A percentile compares a stretch with the other conserved stretches of the same genome.
These are phyloP conservation scores for Alternaria angustiovoidea DNA, from an alignment of 2,329 filamentous ascomycete genomes.

Conservation along the genomic window DNA sequence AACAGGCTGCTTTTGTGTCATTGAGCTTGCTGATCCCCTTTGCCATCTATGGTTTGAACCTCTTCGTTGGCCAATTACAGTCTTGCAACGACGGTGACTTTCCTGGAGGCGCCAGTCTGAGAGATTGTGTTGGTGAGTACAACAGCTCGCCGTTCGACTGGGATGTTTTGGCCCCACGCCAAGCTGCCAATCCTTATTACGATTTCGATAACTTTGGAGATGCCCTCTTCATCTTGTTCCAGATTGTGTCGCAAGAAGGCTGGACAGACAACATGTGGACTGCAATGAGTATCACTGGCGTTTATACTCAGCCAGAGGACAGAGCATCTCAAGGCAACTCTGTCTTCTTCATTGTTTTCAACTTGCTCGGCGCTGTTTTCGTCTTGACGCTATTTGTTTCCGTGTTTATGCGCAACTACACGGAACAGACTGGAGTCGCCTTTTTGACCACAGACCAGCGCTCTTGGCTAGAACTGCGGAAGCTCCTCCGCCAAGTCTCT, in stretches of 20 bases:
- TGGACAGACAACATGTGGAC: constrained; percentile 94
- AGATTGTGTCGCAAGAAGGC: constrained; percentile 98
- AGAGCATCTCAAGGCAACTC: constrained; percentile 82
- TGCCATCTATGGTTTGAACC: constrained; percentile 91
- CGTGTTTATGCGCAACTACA: constrained; percentile 99
- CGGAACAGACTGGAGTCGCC: constrained; percentile 95
- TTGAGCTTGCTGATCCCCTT: constrained; percentile 94
- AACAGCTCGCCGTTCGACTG: constrained; percentile 80
- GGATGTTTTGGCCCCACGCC: constrained; percentile 82
- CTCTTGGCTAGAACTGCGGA: constrained; percentile 94
- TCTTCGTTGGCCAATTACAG: constrained; percentile 85
- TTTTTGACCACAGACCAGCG: constrained; percentile 95
- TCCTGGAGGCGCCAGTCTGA: constrained; percentile 63
- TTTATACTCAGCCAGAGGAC: constrained; percentile 74
- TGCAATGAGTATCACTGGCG: constrained; percentile 81
- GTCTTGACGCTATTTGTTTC: constrained; percentile 97
- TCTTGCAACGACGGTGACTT: constrained; percentile 77
- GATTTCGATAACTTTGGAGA: constrained; percentile 96
- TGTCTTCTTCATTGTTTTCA: constrained; percentile 95
- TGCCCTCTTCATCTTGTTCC: constrained; percentile 94
- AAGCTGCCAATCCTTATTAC: constrained; percentile 82
- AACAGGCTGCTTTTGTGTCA: constrained; percentile 86
- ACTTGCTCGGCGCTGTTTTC: constrained; percentile 94
- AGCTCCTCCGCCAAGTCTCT: constrained; percentile 89
- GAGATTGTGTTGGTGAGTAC: constrained; percentile 86